Evolutionary conservation across 169 alveolate species (phyloP), one percentile per base, ranked within the genome.

Genomic region (Eimeria maxima): DNA sequence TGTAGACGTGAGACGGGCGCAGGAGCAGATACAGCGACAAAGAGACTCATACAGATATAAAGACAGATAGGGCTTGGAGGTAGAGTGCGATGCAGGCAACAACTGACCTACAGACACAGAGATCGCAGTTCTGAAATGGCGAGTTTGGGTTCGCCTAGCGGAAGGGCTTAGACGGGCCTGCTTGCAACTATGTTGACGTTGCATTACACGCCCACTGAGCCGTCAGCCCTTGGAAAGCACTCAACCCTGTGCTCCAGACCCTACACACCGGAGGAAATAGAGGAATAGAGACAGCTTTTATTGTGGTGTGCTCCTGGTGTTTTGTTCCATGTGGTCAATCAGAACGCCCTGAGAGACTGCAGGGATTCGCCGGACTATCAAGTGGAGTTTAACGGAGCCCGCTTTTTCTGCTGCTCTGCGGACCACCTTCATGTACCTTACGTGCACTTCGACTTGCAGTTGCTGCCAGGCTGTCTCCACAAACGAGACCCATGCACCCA

Each of bases 281-380:
- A 33, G 38, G 1, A 38, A 27, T 3, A 18, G 86, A 44, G 90
- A 45, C 42, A 50, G n/a, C 50, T 10, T 29, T 38, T 16, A 42
- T n/a, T 81, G 67, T 2, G 47, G 7, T 53, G 44, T 83, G n/a
- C 1, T 4, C 55, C 33, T 74, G n/a, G n/a, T 81, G 67, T 11
- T 27, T 42, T 44, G 14, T 22, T 74, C 33, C 38, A 16, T 45
- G 86, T 16, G 20, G 27, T 42, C 38, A 3, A 38, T n/a, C 60
- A 86, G 93, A 86, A 86, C 93, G 93, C 93, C 10, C 60, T 86
- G 80, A 3, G 93, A 29, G 63, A 86, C 55, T 86, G 93, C 81
- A 83, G 91, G 5, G 42, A 47, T 7, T 50, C 55, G 13, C 60
- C 27, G 38, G 80, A 86, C 11, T 33, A 33, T 57, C 93, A 86